phyloP scores from a whole-genome alignment of 2,329 filamentous ascomycete species.

The Amylocarpus encephaloides region DNA sequence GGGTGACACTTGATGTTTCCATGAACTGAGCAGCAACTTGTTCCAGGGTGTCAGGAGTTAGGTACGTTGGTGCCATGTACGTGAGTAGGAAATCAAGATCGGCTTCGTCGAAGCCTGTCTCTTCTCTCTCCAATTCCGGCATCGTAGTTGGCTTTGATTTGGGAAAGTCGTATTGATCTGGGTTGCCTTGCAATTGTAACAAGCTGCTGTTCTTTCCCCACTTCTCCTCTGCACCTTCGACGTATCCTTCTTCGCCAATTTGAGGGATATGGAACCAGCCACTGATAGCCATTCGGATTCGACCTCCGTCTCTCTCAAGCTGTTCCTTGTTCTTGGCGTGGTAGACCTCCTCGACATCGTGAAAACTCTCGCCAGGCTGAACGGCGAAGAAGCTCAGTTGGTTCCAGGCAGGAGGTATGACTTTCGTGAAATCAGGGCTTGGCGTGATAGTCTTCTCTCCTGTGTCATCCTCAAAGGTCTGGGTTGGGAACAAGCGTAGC shows the following conservation, averaged over 20 bases:
- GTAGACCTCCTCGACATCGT: slow-evolving; percentile 98
- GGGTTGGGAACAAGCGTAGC: slow-evolving; percentile 74
- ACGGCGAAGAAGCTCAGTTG: slow-evolving; percentile 98
- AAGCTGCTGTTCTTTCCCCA: slow-evolving; percentile 85
- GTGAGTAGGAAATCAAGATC: slow-evolving; percentile 87
- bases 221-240: slow-evolving; percentile 81
- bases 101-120: slow-evolving; percentile 61
- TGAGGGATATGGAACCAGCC: slow-evolving; percentile 99
- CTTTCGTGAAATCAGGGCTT: slow-evolving; percentile 67
- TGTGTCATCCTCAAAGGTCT: slow-evolving; percentile 56
- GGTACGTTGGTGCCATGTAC: slow-evolving; percentile 83
- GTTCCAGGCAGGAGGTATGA: slow-evolving; percentile 93
- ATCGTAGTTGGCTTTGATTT: slow-evolving; percentile 50
- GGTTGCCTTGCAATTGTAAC: slow-evolving; percentile 86
- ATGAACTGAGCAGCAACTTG: slow-evolving; percentile 74
- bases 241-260: slow-evolving; percentile 84
- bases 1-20: slow-evolving; percentile 75
- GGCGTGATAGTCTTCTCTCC: slow-evolving; percentile 76
- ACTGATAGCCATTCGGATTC: slow-evolving; percentile 93
- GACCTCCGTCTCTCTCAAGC: slow-evolving; percentile 62
- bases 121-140: slow-evolving; percentile 31
- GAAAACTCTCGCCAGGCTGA: slow-evolving; percentile 96
- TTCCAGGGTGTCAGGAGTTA: slow-evolving; percentile 86
- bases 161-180: slow-evolving; percentile 81
- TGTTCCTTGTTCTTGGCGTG: slow-evolving; percentile 54